These are phyloP conservation scores for Clohesyomyces aquaticus DNA, from an alignment of 495 filamentous ascomycete species.

Conservation along the genomic window DNA sequence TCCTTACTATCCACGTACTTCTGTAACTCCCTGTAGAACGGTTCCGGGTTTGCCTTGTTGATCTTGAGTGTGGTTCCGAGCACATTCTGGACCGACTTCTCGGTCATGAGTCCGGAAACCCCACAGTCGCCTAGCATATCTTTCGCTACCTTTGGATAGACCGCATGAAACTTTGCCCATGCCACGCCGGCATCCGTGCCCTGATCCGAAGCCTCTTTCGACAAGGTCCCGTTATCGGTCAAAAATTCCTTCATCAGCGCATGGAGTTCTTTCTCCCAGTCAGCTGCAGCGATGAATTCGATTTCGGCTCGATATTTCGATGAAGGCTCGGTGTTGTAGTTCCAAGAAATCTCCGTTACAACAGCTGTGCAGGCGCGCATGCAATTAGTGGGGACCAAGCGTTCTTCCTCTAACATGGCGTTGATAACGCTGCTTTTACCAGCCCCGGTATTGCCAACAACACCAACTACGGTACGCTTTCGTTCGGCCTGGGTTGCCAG, in stretches of 20 bases:
- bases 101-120: conserved; percentile 49
- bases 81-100: conserved; percentile 49
- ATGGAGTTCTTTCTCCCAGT: conserved; percentile 63
- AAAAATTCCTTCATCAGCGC: conserved; percentile 59
- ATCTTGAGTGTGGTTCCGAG: conserved; percentile 56
- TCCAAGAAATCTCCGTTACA: conserved; percentile 65
- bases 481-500: conserved; percentile 46
- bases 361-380: conserved; percentile 70
- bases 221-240: conserved; percentile 52
- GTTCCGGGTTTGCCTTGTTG: conserved; percentile 43
- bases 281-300: conserved; percentile 60
- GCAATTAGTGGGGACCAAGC: conserved; percentile 58
- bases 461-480: conserved; percentile 43
- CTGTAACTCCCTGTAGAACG: conserved; percentile 55
- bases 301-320: conserved; percentile 63
- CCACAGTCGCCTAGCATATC: conserved; percentile 51
- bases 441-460: conserved; percentile 46
- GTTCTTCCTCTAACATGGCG: conserved; percentile 48
- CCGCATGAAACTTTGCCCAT: conserved; percentile 65
- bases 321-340: conserved; percentile 55
- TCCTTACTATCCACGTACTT: conserved; percentile 59
- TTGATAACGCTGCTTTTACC: conserved; percentile 46
- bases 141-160: conserved; percentile 62
- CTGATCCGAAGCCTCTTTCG: conserved; percentile 50
- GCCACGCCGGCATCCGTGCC: conserved; percentile 62